Evolutionary conservation across 768 basidiomycete species (phyloP).

Genomic region (Leccinum fibrillosum): DNA sequence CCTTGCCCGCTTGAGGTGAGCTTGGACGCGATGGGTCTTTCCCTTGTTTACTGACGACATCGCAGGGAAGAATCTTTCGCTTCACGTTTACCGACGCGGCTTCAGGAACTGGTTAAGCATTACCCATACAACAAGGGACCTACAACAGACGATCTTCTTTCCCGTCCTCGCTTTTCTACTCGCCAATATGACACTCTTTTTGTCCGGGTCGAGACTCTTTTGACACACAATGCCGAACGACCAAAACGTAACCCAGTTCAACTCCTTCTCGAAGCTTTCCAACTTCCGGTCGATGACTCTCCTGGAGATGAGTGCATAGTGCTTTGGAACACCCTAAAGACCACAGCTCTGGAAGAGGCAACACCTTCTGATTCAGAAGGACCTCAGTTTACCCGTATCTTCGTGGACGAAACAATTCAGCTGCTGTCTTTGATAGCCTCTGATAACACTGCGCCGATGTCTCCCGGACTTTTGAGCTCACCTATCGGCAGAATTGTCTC

Average conservation of each 20-base stretch:
- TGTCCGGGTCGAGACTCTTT: constrained; percentile 60
- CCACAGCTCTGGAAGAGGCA: constrained; percentile 34
- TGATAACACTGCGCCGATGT: constrained; percentile 31
- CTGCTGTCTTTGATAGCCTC: constrained; percentile 49
- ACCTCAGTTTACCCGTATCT: constrained; percentile 47
- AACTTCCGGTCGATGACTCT: constrained; percentile 31
- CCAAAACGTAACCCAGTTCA: constrained; percentile 53
- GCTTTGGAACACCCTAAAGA: constrained; percentile 57
- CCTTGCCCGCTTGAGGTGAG: constrained; percentile 65
- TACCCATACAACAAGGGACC: constrained; percentile 55
- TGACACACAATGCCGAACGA: constrained; percentile 33
- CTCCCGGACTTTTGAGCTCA: constrained; percentile 29
- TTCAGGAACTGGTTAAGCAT: constrained; percentile 63
- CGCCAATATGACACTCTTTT: constrained; percentile 60
- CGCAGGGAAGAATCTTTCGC: constrained; percentile 55
- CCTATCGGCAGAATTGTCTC: constrained; percentile 33
- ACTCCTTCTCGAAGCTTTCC: constrained; percentile 63
- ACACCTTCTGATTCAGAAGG: constrained; percentile 26
- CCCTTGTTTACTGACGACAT: constrained; percentile 3
- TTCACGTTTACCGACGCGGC: constrained; percentile 62
- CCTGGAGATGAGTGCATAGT: constrained; percentile 34
- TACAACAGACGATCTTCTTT: constrained; percentile 44
- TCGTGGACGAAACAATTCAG: constrained; percentile 67
- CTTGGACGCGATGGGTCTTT: constrained; percentile 5
- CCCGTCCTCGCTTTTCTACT: constrained; percentile 68